Conservation (phyloP, 2,329 filamentous ascomycete genomes). For the Phialophora macrospora region DNA sequence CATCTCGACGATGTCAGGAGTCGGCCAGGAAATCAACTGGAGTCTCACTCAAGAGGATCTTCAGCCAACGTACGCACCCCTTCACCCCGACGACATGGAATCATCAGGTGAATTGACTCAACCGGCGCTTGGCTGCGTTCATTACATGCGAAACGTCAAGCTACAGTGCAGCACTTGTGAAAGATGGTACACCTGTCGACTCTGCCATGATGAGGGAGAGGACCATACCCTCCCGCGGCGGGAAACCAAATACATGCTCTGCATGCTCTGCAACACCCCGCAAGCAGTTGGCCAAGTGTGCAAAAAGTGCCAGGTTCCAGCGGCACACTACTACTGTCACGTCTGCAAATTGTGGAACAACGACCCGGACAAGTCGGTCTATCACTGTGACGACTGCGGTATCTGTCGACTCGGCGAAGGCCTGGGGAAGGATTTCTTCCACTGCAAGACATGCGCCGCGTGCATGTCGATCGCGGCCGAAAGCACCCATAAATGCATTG, state of each 20-base stretch:
- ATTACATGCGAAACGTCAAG: constrained; percentile 96
- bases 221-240: constrained; percentile 78
- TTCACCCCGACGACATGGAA: constrained; percentile 37
- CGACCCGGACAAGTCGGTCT: constrained; percentile 85
- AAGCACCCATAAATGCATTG: constrained; percentile 87
- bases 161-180: constrained; percentile 88
- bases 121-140: constrained; percentile 75
- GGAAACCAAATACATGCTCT: constrained; percentile 93
- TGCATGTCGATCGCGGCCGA: constrained; percentile 90
- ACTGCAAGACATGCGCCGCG: constrained; percentile 96
- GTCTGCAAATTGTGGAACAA: constrained; percentile 98
- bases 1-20: constrained; percentile 42
- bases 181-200: constrained; percentile 91
- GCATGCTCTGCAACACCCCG: constrained; percentile 89
- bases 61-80: constrained; percentile 68
- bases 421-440: constrained; percentile 93
- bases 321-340: constrained; percentile 89
- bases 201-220: constrained; percentile 87
- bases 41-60: constrained; percentile 61
- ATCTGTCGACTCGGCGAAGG: constrained; percentile 91
- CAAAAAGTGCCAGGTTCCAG: constrained; percentile 72
- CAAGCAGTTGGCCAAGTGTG: constrained; percentile 82
- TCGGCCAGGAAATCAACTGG: constrained; percentile 44
- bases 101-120: constrained; percentile 56
- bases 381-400: constrained; percentile 94